Evolutionary conservation across 2,329 filamentous ascomycete species (phyloP).

Genomic region (Venturia oleaginea): DNA sequence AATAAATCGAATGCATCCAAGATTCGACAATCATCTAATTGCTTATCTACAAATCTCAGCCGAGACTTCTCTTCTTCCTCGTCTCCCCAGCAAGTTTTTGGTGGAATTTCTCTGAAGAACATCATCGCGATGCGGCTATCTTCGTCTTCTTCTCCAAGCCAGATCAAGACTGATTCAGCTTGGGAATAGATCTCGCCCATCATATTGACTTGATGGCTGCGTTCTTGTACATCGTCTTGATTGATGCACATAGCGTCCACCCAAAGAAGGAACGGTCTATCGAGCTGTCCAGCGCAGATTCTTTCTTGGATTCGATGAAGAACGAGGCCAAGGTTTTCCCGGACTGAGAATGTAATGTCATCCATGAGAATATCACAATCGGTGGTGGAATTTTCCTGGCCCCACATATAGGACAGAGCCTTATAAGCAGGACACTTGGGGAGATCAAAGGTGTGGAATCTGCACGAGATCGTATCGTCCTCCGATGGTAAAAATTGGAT

Average conservation of each 20-base stretch:
- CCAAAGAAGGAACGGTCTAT: background rate
- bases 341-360: no score
- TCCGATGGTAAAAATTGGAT: background rate
- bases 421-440: background rate
- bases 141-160: background rate
- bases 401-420: background rate
- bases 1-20: background rate
- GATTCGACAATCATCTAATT: no score
- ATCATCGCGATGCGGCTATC: background rate
- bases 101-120: background rate
- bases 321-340: background rate
- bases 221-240: background rate
- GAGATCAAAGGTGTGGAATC: background rate
- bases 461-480: background rate
- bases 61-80: no score
- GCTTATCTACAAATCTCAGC: no score
- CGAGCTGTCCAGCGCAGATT: no score
- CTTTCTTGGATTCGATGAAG: no score
- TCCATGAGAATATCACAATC: background rate
- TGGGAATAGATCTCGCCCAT: background rate
- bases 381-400: background rate
- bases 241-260: background rate
- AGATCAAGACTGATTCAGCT: background rate
- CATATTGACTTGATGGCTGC: background rate
- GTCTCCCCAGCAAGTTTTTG: no score